Evolutionary conservation across 1,284 basidiomycete species (phyloP).

Genomic region (Ceratobasidium theobromae): DNA sequence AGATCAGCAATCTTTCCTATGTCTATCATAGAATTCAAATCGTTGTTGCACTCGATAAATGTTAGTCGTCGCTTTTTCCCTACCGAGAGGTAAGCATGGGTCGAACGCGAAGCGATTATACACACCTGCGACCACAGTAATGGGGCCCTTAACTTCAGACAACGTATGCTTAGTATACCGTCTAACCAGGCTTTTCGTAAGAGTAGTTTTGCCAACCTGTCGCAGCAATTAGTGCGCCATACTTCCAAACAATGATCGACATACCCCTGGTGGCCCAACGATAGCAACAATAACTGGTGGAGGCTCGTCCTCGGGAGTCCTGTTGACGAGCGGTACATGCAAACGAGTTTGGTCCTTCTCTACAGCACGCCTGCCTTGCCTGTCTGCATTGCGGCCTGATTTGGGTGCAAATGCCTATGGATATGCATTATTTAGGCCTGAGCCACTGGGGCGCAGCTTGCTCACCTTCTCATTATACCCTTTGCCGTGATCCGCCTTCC

Average conservation of each 20-base stretch:
- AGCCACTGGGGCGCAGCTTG: background rate
- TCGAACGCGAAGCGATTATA: background rate
- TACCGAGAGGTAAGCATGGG: background rate
- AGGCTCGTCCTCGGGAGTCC: conserved; percentile 89
- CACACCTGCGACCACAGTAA: conserved; percentile 80
- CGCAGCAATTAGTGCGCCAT: background rate
- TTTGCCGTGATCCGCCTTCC: conserved; percentile 54
- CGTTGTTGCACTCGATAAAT: conserved; percentile 97
- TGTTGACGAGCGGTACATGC: conserved; percentile 94
- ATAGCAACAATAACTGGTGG: conserved; percentile 97
- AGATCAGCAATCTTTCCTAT: conserved; percentile 95
- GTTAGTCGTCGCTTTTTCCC: conserved; percentile 91
- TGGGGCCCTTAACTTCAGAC: conserved; percentile 86
- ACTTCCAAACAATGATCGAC: conserved; percentile 33
- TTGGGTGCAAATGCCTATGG: conserved; percentile 81
- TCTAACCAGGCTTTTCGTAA: conserved; percentile 89
- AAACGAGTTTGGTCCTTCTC: conserved; percentile 93
- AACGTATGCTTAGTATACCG: conserved; percentile 95
- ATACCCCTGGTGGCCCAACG: conserved; percentile 92
- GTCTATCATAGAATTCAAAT: conserved; percentile 98
- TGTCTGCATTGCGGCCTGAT: conserved; percentile 85
- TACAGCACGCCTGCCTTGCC: conserved; percentile 85
- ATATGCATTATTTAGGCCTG: background rate
- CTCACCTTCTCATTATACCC: conserved; percentile 90
- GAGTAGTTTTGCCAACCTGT: conserved; percentile 86